A percentile compares a stretch with the other conserved stretches of the same genome.
These are phyloP conservation scores for Aotearoamyces nothofagi DNA, from an alignment of 2,329 filamentous ascomycete species.

Conservation along the genomic window DNA sequence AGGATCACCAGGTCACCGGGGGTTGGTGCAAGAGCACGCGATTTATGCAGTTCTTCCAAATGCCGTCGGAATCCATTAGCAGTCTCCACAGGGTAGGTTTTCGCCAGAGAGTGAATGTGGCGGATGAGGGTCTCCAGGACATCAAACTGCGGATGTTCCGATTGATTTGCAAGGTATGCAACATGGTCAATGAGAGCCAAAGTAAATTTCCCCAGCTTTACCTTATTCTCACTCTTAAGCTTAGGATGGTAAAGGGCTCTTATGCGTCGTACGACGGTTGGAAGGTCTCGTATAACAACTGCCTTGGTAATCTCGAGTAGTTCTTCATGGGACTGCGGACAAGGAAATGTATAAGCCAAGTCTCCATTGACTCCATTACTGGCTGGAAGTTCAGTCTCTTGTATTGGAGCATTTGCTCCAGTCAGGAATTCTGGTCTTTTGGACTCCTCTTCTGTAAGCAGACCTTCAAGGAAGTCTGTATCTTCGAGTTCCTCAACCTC, in stretches of 20 bases:
- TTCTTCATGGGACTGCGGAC: slow-evolving; percentile 64
- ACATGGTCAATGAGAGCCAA: slow-evolving; percentile 49
- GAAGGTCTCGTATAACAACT: slow-evolving; percentile 49
- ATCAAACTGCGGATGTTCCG: slow-evolving; percentile 38
- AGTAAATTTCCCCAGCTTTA: slow-evolving; percentile 57
- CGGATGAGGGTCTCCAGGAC: slow-evolving; percentile 69
- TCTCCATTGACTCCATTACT: slow-evolving; percentile 28
- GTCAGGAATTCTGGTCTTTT: slow-evolving; percentile 35
- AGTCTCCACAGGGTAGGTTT: slow-evolving; percentile 68
- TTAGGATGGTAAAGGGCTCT: slow-evolving; percentile 86
- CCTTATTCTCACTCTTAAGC: slow-evolving; percentile 71
- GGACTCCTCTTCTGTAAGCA: slow-evolving; percentile 43
- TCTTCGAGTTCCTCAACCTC: slow-evolving; percentile 32
- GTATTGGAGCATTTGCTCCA: slow-evolving; percentile 26
- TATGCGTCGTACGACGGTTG: slow-evolving; percentile 75
- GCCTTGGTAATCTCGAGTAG: slow-evolving; percentile 49
- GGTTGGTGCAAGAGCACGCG: slow-evolving; percentile 34
- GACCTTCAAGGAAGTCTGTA: slow-evolving; percentile 58
- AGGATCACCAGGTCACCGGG: slow-evolving; percentile 69
- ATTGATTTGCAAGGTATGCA: slow-evolving; percentile 28
- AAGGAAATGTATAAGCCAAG: slow-evolving; percentile 73
- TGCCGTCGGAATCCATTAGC: slow-evolving; percentile 64
- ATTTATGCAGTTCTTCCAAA: slow-evolving; percentile 38
- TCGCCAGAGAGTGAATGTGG: slow-evolving; percentile 84
- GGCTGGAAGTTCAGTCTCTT: slow-evolving; percentile 23